Evolutionary conservation across 2,329 filamentous ascomycete species (phyloP).

Genomic region (Blastomyces gilchristii): DNA sequence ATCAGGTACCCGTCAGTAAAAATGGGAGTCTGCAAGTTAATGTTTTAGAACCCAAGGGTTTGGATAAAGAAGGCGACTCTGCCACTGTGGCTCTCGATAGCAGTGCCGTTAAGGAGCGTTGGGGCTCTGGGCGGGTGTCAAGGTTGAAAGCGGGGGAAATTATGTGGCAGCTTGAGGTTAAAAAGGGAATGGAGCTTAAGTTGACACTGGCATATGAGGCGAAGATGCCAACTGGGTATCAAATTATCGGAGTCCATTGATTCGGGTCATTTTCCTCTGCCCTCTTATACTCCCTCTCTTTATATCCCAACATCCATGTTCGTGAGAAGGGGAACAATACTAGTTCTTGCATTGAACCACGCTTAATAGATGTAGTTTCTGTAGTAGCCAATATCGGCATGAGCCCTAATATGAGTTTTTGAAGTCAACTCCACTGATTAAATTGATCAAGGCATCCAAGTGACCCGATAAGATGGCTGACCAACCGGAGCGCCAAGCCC

Average conservation of each 20-base stretch:
- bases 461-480: not conserved
- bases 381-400: not conserved
- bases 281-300: not conserved
- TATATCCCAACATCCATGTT: not conserved
- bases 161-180: slow-evolving; percentile 48
- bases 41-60: slow-evolving; percentile 21
- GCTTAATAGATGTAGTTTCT: not conserved
- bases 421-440: not conserved
- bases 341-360: no score
- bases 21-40: slow-evolving; percentile 24
- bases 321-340: not conserved
- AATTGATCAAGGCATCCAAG: no score
- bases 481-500: not conserved
- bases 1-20: slow-evolving; percentile 27
- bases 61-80: slow-evolving; percentile 22
- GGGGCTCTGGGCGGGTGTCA: slow-evolving; percentile 46
- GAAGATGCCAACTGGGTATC: slow-evolving; percentile 38
- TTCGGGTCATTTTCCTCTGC: not conserved
- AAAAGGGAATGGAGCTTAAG: slow-evolving; percentile 48
- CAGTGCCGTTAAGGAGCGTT: slow-evolving; percentile 22
- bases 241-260: slow-evolving; percentile 11
- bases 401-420: not conserved
- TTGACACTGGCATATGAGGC: slow-evolving; percentile 54
- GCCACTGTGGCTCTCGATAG: slow-evolving; percentile 12
- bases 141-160: slow-evolving; percentile 50